Evolutionary conservation across 345 rosid species (phyloP).

Genomic region (Raphanus raphanistrum): DNA sequence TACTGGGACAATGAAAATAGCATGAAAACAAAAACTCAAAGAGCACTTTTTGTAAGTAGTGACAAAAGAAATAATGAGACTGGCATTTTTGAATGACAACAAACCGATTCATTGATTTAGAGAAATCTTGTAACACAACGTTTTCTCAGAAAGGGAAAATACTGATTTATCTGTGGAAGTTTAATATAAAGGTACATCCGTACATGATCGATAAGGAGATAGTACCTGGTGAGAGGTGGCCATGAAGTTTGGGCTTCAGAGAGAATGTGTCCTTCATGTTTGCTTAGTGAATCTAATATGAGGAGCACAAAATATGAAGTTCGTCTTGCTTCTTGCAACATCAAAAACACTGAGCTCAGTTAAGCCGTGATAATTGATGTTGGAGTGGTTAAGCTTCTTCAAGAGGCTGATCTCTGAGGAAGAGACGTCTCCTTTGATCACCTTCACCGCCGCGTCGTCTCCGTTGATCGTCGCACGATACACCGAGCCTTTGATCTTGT

Average conservation of each 20-base stretch:
- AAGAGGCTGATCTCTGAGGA: constrained; percentile 66
- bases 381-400: constrained; percentile 76
- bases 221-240: neutral
- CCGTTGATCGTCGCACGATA: constrained; percentile 67
- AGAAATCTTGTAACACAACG: neutral
- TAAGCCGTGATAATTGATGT: constrained; percentile 35
- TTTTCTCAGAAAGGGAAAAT: neutral
- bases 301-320: too few relatives aligned
- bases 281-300: too few relatives aligned
- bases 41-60: neutral
- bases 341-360: too few relatives aligned
- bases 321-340: too few relatives aligned
- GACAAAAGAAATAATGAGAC: neutral
- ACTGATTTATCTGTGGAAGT: neutral
- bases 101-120: neutral
- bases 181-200: neutral
- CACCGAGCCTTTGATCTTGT: constrained; percentile 65
- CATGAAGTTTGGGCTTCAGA: neutral
- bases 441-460: constrained; percentile 75
- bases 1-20: neutral
- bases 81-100: neutral
- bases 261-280: neutral
- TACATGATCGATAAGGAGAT: neutral
- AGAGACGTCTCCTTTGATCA: constrained; percentile 77
- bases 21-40: neutral